Evolutionary conservation across 2,329 filamentous ascomycete genomes (phyloP), one percentile per base, ranked within the genome.

Genomic region (Phoma sp.): DNA sequence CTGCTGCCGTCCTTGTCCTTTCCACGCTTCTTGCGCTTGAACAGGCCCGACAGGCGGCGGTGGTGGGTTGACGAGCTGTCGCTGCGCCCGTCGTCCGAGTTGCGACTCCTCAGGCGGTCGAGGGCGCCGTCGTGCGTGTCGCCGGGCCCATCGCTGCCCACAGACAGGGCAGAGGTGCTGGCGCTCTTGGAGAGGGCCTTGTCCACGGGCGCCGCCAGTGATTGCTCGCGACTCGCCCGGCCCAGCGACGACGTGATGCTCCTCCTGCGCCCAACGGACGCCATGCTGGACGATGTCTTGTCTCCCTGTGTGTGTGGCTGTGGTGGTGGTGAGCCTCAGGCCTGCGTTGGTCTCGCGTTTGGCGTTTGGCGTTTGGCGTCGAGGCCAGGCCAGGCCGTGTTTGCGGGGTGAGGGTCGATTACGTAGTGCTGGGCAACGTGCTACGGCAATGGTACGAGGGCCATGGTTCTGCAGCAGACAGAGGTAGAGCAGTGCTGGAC

Each of bases 1-100:
- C 65, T 64, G 64, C 73, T 68, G 65, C 45, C 43, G 24, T 64
- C 65, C 54, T 69, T 68, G 39, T 65, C 68, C 55, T 31, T 9
- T 35, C 69, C 65, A 48, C 69, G 74, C 39, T 69, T 70, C 63
- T 81, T 78, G 61, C 79, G 80, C 53, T 79, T 78, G 67, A 84
- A 77, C 51, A 86, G 71, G 61, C 81, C 83, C 10, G 83, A 81
- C 58, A 86, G 77, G 48, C 81, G 80, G 61, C 76, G 79, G 55
- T 63, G 67, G 47, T 70, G 68, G 29, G 67, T 67, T 25, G 77
- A 68, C 32, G 69, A 79, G 43, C 74, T 74, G 65, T 76, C 76
- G 62, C 74, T 76, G 56, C 67, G 65, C 36, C 62, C 67, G 49
- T 76, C 75, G 39, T 79, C 78, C n/a, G 76, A 77, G 46, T 63